Conservation (phyloP, 495 filamentous ascomycete genomes). For the Aspergillus hancockii region DNA sequence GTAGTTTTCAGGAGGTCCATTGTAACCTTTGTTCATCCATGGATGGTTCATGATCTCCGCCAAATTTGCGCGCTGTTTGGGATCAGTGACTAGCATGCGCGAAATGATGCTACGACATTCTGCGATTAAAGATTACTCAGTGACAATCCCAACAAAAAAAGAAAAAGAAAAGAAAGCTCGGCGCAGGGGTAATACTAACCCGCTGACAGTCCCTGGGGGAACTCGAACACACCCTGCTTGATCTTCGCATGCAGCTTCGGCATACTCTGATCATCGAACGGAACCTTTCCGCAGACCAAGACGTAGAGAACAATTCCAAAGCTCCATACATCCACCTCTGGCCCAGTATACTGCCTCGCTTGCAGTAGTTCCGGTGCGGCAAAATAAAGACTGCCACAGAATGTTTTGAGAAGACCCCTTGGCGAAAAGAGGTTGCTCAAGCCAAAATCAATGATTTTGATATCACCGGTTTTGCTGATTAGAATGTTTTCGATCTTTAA, state of each 20-base stretch:
- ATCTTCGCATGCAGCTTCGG: constrained; percentile 98
- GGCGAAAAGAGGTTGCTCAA: constrained; percentile 96
- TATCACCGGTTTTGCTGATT: constrained; percentile 98
- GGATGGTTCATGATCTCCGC: constrained; percentile 94
- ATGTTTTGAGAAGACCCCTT: constrained; percentile 85
- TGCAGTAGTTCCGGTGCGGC: constrained; percentile 94
- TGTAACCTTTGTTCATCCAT: constrained; percentile 96
- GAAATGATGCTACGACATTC: constrained; percentile 94
- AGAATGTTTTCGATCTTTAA: constrained; percentile 99
- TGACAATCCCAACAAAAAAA: neutral
- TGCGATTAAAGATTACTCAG: constrained; percentile 30
- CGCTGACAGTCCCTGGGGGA: constrained; percentile 85
- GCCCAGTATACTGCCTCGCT: constrained; percentile 90
- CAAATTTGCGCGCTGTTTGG: constrained; percentile 80
- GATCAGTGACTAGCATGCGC: constrained; percentile 95
- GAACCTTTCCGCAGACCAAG: constrained; percentile 95
- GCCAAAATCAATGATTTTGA: constrained; percentile 99
- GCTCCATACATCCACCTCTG: constrained; percentile 98
- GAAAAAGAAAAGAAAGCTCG: neutral
- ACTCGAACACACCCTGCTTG: constrained; percentile 95
- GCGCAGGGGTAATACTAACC: constrained; percentile 55
- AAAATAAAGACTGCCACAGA: constrained; percentile 98
- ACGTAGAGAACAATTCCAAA: constrained; percentile 99
- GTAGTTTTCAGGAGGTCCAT: constrained; percentile 82
- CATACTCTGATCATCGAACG: constrained; percentile 99